Evolutionary conservation across 2,329 filamentous ascomycete species (phyloP).

Genomic region (Penicillium concentricum): DNA sequence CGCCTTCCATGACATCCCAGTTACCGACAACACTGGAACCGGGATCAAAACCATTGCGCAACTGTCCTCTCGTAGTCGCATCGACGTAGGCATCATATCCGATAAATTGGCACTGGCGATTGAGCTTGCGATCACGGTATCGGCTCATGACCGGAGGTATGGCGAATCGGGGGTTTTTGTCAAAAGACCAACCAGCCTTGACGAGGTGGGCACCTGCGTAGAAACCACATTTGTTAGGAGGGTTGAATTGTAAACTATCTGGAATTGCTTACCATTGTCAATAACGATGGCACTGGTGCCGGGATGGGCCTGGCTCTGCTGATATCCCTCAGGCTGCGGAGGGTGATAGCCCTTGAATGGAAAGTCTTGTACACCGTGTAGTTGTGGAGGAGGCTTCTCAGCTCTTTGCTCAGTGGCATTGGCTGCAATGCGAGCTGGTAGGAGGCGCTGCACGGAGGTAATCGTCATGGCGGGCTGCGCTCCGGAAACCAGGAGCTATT

Average conservation of each 20-base stretch:
- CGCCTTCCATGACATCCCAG: conserved; percentile 95
- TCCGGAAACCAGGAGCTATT: conserved; percentile 25
- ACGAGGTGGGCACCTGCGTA: conserved; percentile 77
- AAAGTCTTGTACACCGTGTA: conserved; percentile 57
- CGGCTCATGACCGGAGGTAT: conserved; percentile 90
- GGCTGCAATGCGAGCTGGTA: conserved; percentile 39
- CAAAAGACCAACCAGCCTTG: conserved; percentile 95
- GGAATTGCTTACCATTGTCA: conserved; percentile 76
- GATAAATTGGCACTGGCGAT: conserved; percentile 87
- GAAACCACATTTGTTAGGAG: background rate
- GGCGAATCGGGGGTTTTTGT: conserved; percentile 73
- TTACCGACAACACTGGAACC: conserved; percentile 91
- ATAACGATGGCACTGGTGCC: conserved; percentile 82
- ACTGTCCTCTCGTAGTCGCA: conserved; percentile 85
- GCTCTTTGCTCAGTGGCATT: conserved; percentile 48
- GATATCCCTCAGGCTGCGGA: conserved; percentile 66
- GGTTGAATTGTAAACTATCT: background rate
- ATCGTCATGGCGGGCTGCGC: conserved; percentile 43
- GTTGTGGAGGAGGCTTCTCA: conserved; percentile 55
- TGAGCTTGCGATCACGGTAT: conserved; percentile 90
- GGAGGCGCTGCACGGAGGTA: conserved; percentile 39
- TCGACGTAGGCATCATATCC: conserved; percentile 93
- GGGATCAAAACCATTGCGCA: conserved; percentile 85
- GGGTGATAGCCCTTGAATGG: conserved; percentile 61
- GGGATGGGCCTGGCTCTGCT: conserved; percentile 60